Evolutionary conservation across 768 basidiomycete species (phyloP).

Genomic region (Vararia minispora): DNA sequence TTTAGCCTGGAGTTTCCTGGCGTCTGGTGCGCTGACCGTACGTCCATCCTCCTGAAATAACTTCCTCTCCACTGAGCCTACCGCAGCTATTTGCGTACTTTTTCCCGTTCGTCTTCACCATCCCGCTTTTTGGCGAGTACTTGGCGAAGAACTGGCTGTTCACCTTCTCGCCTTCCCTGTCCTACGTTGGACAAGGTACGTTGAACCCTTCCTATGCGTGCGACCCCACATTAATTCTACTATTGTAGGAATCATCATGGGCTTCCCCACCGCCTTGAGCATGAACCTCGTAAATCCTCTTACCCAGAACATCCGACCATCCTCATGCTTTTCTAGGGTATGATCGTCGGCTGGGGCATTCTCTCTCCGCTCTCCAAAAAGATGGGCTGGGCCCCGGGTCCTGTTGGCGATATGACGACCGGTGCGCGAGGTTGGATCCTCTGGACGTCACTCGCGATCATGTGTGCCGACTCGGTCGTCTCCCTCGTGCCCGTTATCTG

Average conservation of each 20-base stretch:
- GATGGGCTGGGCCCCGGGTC: constrained; percentile 87
- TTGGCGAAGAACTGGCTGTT: constrained; percentile 86
- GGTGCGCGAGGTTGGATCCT: constrained; percentile 96
- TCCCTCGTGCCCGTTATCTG: constrained; percentile 69
- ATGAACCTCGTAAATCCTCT: constrained; percentile 67
- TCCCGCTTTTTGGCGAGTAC: constrained; percentile 77
- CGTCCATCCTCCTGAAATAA: constrained; percentile 15
- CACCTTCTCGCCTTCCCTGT: constrained; percentile 86
- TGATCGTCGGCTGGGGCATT: constrained; percentile 94
- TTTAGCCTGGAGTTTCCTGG: constrained; percentile 67
- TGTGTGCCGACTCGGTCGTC: constrained; percentile 87
- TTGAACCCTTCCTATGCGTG: not conserved
- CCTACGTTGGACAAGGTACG: constrained; percentile 85
- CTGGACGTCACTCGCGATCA: constrained; percentile 92
- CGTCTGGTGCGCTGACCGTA: constrained; percentile 70
- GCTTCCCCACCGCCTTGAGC: constrained; percentile 84
- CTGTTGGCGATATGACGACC: constrained; percentile 74
- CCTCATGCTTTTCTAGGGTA: constrained; percentile 44
- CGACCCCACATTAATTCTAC: constrained; percentile 1
- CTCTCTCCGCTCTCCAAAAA: constrained; percentile 81
- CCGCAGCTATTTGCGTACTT: constrained; percentile 74
- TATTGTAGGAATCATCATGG: constrained; percentile 84
- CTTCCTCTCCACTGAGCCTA: constrained; percentile 1
- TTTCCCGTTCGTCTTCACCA: constrained; percentile 78
- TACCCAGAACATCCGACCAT: constrained; percentile 2